Conservation (phyloP, 495 filamentous ascomycete species). For the Penicillium antarcticum region DNA sequence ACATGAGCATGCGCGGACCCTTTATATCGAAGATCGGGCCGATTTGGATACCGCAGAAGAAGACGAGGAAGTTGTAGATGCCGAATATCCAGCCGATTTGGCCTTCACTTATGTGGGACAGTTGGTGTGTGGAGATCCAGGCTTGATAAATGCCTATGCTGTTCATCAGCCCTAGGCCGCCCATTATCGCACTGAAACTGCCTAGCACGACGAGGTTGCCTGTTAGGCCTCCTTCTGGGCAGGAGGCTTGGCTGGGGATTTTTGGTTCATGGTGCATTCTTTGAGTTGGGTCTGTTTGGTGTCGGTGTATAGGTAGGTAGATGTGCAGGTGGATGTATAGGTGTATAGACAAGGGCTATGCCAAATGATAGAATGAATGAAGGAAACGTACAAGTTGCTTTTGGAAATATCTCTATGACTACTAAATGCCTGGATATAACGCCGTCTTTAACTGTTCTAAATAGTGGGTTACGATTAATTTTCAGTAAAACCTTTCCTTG, state of each 20-base stretch:
- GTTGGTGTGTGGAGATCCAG: conserved; percentile 60
- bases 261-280: conserved; percentile 19
- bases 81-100: conserved; percentile 74
- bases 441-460: not conserved
- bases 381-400: not conserved
- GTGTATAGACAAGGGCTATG: not conserved
- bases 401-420: not conserved
- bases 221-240: conserved; percentile 63
- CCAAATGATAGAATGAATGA: not conserved
- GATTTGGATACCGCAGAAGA: conserved; percentile 54
- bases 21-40: conserved; percentile 51
- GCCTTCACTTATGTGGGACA: conserved; percentile 46
- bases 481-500: not conserved
- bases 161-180: conserved; percentile 68
- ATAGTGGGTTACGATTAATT: not conserved
- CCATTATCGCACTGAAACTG: conserved; percentile 62
- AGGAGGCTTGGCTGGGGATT: conserved; percentile 1
- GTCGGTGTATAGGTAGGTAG: too few relatives aligned
- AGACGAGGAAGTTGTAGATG: conserved; percentile 61
- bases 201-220: conserved; percentile 70
- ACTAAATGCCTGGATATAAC: not conserved
- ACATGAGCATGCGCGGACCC: conserved; percentile 45
- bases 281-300: not conserved
- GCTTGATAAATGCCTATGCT: conserved; percentile 67
- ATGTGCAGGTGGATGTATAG: not conserved